phyloP scores from a whole-genome alignment of 495 filamentous ascomycete genomes.

The Neurospora intermedia region DNA sequence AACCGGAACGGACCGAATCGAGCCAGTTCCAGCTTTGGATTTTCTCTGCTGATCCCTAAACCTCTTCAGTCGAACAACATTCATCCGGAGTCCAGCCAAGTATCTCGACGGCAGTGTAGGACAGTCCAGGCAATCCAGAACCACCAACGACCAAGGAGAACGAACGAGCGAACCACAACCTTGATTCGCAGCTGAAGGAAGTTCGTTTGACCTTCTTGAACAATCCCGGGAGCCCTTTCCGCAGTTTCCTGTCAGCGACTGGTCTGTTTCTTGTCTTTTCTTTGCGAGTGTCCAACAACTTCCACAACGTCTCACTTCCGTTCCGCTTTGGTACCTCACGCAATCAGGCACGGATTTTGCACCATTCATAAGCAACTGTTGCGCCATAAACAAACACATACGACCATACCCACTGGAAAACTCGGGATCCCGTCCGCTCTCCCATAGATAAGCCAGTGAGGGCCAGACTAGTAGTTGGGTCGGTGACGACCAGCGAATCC shows the following conservation, averaged over 20 bases:
- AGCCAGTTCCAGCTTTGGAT: not conserved
- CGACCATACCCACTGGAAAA: not conserved
- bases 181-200: not conserved
- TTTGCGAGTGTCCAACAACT: not conserved
- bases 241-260: not conserved
- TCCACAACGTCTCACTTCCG: not conserved
- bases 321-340: not conserved
- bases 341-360: not conserved
- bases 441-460: not conserved
- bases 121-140: not conserved
- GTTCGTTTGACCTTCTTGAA: not conserved
- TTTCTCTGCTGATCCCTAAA: not conserved
- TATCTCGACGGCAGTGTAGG: not conserved
- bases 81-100: not conserved
- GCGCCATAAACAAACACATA: not conserved
- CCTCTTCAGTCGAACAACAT: not conserved
- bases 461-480: constrained; percentile 35
- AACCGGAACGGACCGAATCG: not conserved
- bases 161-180: not conserved
- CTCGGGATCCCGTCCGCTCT: constrained; percentile 27
- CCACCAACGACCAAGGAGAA: not conserved
- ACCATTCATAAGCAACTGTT: not conserved
- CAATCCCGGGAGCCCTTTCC: not conserved
- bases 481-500: constrained; percentile 33
- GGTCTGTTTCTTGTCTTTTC: not conserved